phyloP scores from a whole-genome alignment of 2,329 filamentous ascomycete genomes.

The Fusarium sp. region DNA sequence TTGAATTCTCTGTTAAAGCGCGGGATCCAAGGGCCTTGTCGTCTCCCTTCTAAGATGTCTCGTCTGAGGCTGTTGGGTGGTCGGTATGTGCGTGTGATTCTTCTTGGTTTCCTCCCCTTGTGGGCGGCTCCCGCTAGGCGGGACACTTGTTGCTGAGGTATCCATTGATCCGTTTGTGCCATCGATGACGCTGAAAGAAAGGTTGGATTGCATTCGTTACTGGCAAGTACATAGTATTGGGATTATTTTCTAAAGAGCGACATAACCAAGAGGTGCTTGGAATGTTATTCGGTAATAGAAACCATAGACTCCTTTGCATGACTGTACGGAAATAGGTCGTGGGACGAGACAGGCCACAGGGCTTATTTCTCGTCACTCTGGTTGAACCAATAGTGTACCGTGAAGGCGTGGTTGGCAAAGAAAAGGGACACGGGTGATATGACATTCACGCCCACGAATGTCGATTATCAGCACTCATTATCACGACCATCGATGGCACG shows the following conservation, averaged over 20 bases:
- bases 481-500: too few species aligned
- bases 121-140: too few species aligned
- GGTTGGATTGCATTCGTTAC: background rate
- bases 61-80: too few species aligned
- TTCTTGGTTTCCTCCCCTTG: too few species aligned
- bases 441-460: background rate
- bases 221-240: background rate
- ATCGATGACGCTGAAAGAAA: background rate
- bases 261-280: background rate
- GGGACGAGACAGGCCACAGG: too few species aligned
- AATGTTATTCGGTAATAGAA: background rate
- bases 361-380: background rate
- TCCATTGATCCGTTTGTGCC: background rate
- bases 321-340: too few species aligned
- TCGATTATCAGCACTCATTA: too few species aligned
- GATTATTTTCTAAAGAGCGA: background rate
- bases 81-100: too few species aligned
- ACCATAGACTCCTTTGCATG: background rate
- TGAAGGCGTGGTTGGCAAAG: background rate
- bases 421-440: background rate
- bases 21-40: too few species aligned
- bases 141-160: too few species aligned
- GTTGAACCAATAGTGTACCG: background rate
- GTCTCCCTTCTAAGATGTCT: too few species aligned
- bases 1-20: too few species aligned